phyloP scores from a whole-genome alignment of 441 rosid species.

The Gossypium aridum region DNA sequence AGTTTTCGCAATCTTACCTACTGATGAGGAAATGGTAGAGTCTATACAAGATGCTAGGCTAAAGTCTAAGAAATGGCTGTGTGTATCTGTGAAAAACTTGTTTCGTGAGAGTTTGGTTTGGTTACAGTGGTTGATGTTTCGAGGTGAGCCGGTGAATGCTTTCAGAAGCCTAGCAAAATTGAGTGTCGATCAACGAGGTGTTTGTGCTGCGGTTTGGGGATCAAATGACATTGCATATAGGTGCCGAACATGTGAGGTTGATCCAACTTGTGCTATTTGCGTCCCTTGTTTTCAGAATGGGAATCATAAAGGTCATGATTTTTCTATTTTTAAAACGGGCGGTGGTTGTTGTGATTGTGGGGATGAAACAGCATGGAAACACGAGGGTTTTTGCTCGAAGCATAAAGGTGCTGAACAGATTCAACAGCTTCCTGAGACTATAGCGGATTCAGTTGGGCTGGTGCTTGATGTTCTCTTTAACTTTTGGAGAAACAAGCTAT shows the following conservation, averaged over 20 bases:
- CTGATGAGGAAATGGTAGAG: conserved; percentile 60
- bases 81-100: conserved; percentile 30
- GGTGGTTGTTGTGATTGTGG: conserved; percentile 99
- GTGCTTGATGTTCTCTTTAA: conserved; percentile 66
- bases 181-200: conserved; percentile 68
- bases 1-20: conserved; percentile 59
- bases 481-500: conserved; percentile 67
- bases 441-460: conserved; percentile 76
- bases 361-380: conserved; percentile 95
- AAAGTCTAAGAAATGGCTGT: conserved; percentile 26
- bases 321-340: conserved; percentile 78
- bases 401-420: conserved; percentile 97
- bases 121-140: conserved; percentile 94
- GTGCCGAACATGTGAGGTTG: conserved; percentile 87
- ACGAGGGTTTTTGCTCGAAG: conserved; percentile 84
- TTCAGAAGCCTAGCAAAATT: conserved; percentile 43
- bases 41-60: conserved; percentile 30
- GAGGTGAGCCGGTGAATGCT: conserved; percentile 44
- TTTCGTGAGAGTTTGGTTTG: conserved; percentile 63
- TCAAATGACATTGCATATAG: conserved; percentile 79
- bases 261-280: conserved; percentile 95
- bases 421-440: too few relatives aligned
- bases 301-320: conserved; percentile 75
- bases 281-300: conserved; percentile 94
- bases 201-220: conserved; percentile 98